phyloP scores from a whole-genome alignment of 139 green algal genomes.

The Coccomyxa sp. region DNA sequence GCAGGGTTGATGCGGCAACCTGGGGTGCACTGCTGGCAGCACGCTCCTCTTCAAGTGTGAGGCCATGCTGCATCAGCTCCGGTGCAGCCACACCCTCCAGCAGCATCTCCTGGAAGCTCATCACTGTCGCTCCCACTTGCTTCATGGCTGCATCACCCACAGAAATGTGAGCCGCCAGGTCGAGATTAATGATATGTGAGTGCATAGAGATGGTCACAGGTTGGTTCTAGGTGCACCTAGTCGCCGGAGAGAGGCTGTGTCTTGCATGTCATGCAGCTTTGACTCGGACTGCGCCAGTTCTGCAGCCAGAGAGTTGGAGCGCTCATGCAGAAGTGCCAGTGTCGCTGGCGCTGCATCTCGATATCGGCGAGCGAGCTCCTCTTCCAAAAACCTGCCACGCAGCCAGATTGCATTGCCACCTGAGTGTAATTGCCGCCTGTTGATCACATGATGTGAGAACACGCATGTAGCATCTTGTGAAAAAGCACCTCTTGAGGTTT shows the following conservation, averaged over 20 bases:
- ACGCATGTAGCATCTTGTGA: neutral
- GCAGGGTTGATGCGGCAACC: neutral
- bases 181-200: too few relatives aligned
- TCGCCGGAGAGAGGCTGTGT: slow-evolving; percentile 66
- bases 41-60: slow-evolving; percentile 77
- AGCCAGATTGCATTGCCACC: neutral
- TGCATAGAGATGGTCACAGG: too few relatives aligned
- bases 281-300: slow-evolving; percentile 65
- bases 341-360: slow-evolving; percentile 78
- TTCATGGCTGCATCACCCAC: slow-evolving; percentile 26
- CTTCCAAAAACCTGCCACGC: slow-evolving; percentile 63
- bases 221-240: slow-evolving; percentile 17
- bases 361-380: slow-evolving; percentile 79
- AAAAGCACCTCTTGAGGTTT: slow-evolving; percentile 67
- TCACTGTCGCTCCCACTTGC: slow-evolving; percentile 26
- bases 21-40: slow-evolving; percentile 7
- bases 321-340: slow-evolving; percentile 79
- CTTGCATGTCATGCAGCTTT: slow-evolving; percentile 56
- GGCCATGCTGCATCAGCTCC: slow-evolving; percentile 72
- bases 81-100: slow-evolving; percentile 52
- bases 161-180: neutral
- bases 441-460: neutral
- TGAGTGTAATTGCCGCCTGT: neutral
- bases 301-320: slow-evolving; percentile 53
- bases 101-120: slow-evolving; percentile 56